These are phyloP conservation scores for Elsinoe fawcettii DNA, from an alignment of 2,329 filamentous ascomycete species.

Conservation along the genomic window DNA sequence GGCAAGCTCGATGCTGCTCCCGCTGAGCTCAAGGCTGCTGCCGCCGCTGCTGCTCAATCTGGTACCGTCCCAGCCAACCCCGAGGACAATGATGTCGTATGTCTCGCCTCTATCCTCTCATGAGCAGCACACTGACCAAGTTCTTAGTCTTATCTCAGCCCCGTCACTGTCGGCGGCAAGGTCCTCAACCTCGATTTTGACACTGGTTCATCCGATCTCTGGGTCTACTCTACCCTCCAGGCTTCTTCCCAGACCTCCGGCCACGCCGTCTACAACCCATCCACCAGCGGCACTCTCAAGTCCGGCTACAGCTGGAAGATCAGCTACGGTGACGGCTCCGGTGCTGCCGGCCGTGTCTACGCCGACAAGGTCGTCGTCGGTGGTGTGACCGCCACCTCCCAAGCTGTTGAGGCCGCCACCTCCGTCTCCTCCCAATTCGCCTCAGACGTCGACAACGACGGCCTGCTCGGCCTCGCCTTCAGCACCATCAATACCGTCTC, in stretches of 20 bases:
- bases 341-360: constrained; percentile 57
- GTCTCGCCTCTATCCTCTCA: background rate
- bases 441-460: constrained; percentile 48
- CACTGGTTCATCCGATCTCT: constrained; percentile 64
- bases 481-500: constrained; percentile 51
- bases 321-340: constrained; percentile 57
- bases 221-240: constrained; percentile 58
- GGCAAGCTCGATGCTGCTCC: constrained; percentile 13
- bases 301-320: constrained; percentile 51
- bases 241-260: constrained; percentile 43
- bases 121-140: constrained; percentile 27
- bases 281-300: constrained; percentile 39
- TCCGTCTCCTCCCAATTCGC: constrained; percentile 49
- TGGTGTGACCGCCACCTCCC: constrained; percentile 48
- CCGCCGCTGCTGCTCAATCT: constrained; percentile 30
- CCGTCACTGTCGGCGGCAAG: constrained; percentile 57
- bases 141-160: constrained; percentile 35
- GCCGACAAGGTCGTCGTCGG: constrained; percentile 57
- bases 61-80: constrained; percentile 36
- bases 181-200: constrained; percentile 62
- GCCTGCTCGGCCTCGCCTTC: constrained; percentile 54
- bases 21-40: constrained; percentile 22
- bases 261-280: constrained; percentile 52
- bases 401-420: constrained; percentile 59
- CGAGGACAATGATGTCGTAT: constrained; percentile 9